Base-by-base conservation (phyloP, 2,329 filamentous ascomycete species). In the Penicillium verrucosum region DNA sequence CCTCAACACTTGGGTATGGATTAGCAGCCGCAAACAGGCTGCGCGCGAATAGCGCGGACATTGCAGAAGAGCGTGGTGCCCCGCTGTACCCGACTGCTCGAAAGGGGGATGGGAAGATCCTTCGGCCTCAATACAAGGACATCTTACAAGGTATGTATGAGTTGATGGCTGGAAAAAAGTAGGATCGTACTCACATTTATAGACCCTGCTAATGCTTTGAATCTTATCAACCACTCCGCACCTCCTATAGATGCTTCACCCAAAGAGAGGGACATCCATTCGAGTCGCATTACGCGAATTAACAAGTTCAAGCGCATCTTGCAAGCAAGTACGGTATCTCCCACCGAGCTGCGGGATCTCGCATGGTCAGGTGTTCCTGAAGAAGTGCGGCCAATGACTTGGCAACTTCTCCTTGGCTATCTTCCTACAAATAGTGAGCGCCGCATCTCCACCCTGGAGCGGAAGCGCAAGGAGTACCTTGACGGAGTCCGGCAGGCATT, bases 301-400 rank as follows among this genome's bases (percentile, higher is more conserved):
- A 97, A 99, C 77, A 97, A 97, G 72, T 99, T 99, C 78, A 99
- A 99, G 75, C 89, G 89, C 67, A 90, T 99, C 51, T 81, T 99
- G 7, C 94, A 99, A 76, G 86, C 93, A 23, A 96, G 90, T 40
- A 92, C 90, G 1, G 94, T 99, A 66, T 88, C 91, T 2, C 77
- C 97, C 2, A 80, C 88, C 18, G 93, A 97, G 51, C 81, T 99
- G 25, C 85, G 94, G 60, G 82, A 91, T 56, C 81, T 92, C 32
- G 92, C 94, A 30, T 99, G 95, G 94, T 94, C 92, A 51, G 94
- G 94, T 12, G 84, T 97, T 36, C 95, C 94, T 0, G 88, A 91
- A 66, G 95, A 99, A 77, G 92, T 99, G 18, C 90, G 95, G 54
- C 91, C 94, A 49, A 97, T 99, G 89, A 94, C 93, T n/a, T 99